Evolutionary conservation across 257 asterid species (phyloP), one percentile per base, ranked within the genome.

Genomic region (Catharanthus roseus): DNA sequence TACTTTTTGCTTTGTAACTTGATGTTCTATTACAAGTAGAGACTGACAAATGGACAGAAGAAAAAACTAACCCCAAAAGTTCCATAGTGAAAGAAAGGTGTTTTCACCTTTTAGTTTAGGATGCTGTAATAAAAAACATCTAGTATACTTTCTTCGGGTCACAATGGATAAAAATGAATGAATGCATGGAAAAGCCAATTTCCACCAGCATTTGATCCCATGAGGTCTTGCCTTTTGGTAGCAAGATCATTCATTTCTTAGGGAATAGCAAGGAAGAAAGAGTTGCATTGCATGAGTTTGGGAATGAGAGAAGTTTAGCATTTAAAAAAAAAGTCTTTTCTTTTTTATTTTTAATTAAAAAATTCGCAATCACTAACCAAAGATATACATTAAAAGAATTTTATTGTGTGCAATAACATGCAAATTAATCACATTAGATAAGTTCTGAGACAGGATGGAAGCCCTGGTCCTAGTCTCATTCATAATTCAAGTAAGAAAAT

Each of bases 211-310:
- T 75, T 78, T 82, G 89, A 86, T 85, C 87, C 91, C 86, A 82
- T 78, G 80, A 83, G 88, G 95, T 81, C 83, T n/a, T 74, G 85
- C 83, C 83, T 86, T 86, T 76, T 80, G 86, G 87, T 70, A 74
- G 80, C 77, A 67, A 66, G 71, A 65, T 50, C 39, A 72, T 31
- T 56, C 57, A 65, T 69, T 72, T 77, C 61, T 73, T 72, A 47
- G 75, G 67, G 50, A 75, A 38, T 3, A 38, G 50, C 69, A 58
- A 74, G 39, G 67, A n/a, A 73, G 18, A 19, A 23, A 68, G 41
- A 36, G 28, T 66, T 66, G 71, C 42, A 50, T 72, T 80, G 79
- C 76, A 77, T 69, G 74, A 73, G 21, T 56, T 23, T 38, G 21
- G 28, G 65, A 34, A 28, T 10, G 41, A 58, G 56, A n/a, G 34